Conservation (phyloP, 495 filamentous ascomycete genomes). For the Geoglossum glabrum region DNA sequence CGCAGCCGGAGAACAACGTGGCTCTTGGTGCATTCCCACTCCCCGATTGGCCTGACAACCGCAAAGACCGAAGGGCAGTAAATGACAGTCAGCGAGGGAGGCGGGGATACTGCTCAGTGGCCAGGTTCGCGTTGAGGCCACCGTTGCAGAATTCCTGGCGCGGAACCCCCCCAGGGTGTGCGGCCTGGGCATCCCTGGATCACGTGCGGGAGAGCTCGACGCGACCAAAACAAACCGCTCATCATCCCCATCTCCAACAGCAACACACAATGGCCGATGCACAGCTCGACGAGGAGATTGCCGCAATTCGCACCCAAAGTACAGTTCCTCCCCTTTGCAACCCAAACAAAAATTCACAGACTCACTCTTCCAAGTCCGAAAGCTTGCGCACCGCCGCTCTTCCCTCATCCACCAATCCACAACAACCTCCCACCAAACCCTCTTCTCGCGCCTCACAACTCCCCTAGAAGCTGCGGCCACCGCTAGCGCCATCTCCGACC, state of each 20-base stretch:
- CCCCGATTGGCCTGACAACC: background rate
- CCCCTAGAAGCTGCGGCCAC: background rate
- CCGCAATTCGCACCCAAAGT: background rate
- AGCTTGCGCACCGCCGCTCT: background rate
- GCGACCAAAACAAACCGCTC: background rate
- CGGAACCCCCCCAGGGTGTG: background rate
- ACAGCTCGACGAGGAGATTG: background rate
- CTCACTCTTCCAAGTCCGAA: background rate
- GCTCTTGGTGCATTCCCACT: background rate
- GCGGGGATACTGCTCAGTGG: background rate
- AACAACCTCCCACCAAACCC: background rate
- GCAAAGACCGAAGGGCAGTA: background rate
- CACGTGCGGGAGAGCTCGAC: background rate
- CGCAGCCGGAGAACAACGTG: background rate
- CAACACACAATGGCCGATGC: background rate
- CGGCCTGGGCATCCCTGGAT: background rate
- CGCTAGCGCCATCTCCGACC: background rate
- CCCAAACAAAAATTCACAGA: background rate
- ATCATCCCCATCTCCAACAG: background rate
- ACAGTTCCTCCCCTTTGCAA: background rate
- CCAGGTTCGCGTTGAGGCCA: background rate
- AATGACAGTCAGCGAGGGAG: no score
- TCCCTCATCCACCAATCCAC: background rate
- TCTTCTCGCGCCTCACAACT: background rate
- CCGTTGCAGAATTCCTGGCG: no score